Percentiles rank a stretch among this genome's conserved stretches.
phyloP scores from a whole-genome alignment of 164 flowering plant genomes.

The Kalanchoe fedtschenkoi region DNA sequence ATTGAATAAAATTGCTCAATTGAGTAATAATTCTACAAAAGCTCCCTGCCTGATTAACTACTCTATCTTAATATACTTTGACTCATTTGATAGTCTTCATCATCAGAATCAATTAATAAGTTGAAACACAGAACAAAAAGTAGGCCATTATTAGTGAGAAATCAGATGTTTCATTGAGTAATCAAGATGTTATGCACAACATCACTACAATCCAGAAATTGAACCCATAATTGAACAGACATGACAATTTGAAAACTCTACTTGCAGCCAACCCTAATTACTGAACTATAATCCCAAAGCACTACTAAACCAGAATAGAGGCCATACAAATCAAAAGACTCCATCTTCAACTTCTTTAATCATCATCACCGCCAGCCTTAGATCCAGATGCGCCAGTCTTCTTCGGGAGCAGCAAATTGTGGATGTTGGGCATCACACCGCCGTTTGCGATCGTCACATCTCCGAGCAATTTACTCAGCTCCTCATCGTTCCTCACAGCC shows the following conservation, averaged over 20 bases:
- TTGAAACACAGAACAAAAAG: background rate
- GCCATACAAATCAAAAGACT: background rate
- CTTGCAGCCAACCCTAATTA: background rate
- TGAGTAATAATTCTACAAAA: background rate
- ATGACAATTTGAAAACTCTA: background rate
- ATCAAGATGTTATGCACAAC: background rate
- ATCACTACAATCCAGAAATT: background rate
- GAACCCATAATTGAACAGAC: background rate
- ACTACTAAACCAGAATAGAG: background rate
- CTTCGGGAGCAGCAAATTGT: conserved; percentile 10
- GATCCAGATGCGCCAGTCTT: conserved; percentile 6
- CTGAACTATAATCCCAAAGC: too few relatives aligned
- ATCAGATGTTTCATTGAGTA: too few relatives aligned
- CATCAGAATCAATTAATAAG: background rate
- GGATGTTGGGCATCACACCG: conserved; percentile 12
- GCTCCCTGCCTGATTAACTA: background rate
- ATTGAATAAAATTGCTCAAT: too few relatives aligned
- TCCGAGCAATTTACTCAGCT: conserved; percentile 9
- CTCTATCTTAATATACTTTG: background rate
- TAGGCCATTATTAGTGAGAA: too few relatives aligned
- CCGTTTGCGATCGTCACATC: conserved; percentile 11
- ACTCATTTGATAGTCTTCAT: background rate
- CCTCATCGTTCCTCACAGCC: conserved; percentile 11
- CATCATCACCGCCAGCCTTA: conserved; percentile 9
- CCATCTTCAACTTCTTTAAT: background rate